Percentiles rank a stretch among this genome's conserved stretches.
phyloP scores from a whole-genome alignment of 192 early-diverging fungal genomes.

The Coemansia sp. region DNA sequence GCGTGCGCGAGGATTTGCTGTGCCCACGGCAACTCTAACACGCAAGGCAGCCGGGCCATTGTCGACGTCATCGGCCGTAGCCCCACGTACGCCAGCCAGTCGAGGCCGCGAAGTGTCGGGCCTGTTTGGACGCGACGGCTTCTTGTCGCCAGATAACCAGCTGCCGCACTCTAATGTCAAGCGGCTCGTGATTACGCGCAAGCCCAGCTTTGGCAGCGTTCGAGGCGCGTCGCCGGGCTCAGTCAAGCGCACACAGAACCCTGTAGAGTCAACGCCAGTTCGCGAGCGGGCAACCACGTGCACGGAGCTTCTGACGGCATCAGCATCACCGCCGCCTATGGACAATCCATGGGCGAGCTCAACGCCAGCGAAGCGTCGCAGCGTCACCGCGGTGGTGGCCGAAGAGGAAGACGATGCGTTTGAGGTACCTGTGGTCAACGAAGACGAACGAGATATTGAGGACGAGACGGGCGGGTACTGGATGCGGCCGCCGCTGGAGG shows the following conservation, averaged over 20 bases:
- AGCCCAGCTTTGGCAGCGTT: slow-evolving; percentile 26
- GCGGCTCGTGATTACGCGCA: slow-evolving; percentile 64
- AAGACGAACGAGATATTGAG: slow-evolving; percentile 10
- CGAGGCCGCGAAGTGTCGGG: neutral
- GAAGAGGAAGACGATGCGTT: slow-evolving; percentile 9
- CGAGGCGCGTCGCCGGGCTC: neutral
- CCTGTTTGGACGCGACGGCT: slow-evolving; percentile 55
- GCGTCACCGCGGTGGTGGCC: neutral
- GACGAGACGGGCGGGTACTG: slow-evolving; percentile 63
- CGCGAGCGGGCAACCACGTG: slow-evolving; percentile 10
- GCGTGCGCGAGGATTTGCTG: slow-evolving; percentile 72
- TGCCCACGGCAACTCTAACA: slow-evolving; percentile 17
- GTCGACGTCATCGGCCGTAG: slow-evolving; percentile 29
- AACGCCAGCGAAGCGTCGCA: neutral
- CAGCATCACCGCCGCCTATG: slow-evolving; percentile 15
- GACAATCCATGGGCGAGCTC: slow-evolving; percentile 16
- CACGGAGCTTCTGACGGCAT: neutral
- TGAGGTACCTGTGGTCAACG: slow-evolving; percentile 1
- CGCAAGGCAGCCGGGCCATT: slow-evolving; percentile 29
- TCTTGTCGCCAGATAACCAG: slow-evolving; percentile 67
- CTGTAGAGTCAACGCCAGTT: slow-evolving; percentile 4
- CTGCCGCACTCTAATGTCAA: slow-evolving; percentile 71
- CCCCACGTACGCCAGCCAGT: slow-evolving; percentile 1
- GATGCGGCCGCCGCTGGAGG: slow-evolving; percentile 70
- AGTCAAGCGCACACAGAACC: neutral